Evolutionary conservation across 139 green algal genomes (phyloP).

Genomic region (Tetratostichococcus sp.): DNA sequence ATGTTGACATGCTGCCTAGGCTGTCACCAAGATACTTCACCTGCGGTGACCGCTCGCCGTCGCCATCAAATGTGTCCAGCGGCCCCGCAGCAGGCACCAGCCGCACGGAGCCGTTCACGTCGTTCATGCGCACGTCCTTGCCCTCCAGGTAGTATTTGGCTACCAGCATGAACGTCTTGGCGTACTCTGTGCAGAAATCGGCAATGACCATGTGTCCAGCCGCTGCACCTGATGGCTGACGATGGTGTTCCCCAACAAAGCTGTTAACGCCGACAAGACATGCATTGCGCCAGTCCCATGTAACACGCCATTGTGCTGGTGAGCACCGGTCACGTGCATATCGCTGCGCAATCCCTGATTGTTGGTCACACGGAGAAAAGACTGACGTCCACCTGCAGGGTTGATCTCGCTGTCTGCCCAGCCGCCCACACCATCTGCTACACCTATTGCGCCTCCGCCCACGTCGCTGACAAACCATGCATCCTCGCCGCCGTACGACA

Average conservation of each 20-base stretch:
- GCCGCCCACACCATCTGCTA: constrained; percentile 89
- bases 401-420: constrained; percentile 82
- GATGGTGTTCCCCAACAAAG: too few species aligned
- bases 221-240: too few species aligned
- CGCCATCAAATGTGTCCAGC: neutral
- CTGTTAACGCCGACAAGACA: too few species aligned
- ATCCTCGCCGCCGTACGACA: constrained; percentile 79
- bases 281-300: too few species aligned
- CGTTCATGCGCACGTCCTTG: constrained; percentile 16
- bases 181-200: constrained; percentile 83
- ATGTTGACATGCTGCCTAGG: too few species aligned
- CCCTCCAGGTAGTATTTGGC: constrained; percentile 60
- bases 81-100: neutral
- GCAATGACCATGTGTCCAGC: too few species aligned
- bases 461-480: constrained; percentile 69
- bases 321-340: too few species aligned
- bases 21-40: too few species aligned
- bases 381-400: constrained; percentile 45
- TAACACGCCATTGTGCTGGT: too few species aligned
- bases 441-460: constrained; percentile 56
- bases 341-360: too few species aligned
- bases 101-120: neutral
- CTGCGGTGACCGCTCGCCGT: neutral
- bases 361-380: too few species aligned
- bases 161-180: constrained; percentile 65